Evolutionary conservation across 129 eudicot genomes (phyloP), one percentile per base, ranked within the genome.

Genomic region (Mikania micrantha): DNA sequence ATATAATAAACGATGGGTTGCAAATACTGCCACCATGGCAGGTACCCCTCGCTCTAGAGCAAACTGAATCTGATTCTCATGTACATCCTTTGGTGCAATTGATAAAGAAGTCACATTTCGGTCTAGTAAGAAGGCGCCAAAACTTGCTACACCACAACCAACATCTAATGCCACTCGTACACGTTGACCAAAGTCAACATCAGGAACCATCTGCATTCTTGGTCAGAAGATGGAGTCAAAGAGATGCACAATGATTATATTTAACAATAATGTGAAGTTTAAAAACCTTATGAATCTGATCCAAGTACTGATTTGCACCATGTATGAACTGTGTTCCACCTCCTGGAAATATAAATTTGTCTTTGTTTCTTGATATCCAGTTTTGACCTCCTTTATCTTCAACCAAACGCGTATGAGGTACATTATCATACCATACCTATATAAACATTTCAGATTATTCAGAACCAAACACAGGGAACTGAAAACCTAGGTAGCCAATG

Each of bases 11-110:
- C 95, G 88, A 9, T 47, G 81, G 19, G 88, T 82, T 56, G 86
- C 84, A 64, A 90, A 86, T 42, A 78, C 84, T 44, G 86, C 90
- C 28, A 90, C 66, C 95, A 90, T 90, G 36, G 96, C 95, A 39
- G 96, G 95, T 53, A 90, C 86, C 49, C 96, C 96, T 25, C 96
- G 84, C 65, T 90, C 96, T 13, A 90, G 79, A 38, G 96, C 96
- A 70, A 86, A 76, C 38, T 84, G 95, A 56, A 90, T 74, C 47
- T 84, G 88, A 63, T 84, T 86, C 39, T 84, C 85, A 47, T 82
- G 86, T 71, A 84, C 85, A 63, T 90, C 85, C 74, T 86, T 86
- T 47, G 88, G 86, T 57, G 90, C 94, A 22, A 90, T 71, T 4
- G 96, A 90, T 57, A 90, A 60, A 42, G 95, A 82, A 20, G 88